Percentiles rank a stretch among this genome's conserved stretches.
Evolutionary conservation across 352 stramenopile species (phyloP).

Genomic region (Phytophthora fragariae): DNA sequence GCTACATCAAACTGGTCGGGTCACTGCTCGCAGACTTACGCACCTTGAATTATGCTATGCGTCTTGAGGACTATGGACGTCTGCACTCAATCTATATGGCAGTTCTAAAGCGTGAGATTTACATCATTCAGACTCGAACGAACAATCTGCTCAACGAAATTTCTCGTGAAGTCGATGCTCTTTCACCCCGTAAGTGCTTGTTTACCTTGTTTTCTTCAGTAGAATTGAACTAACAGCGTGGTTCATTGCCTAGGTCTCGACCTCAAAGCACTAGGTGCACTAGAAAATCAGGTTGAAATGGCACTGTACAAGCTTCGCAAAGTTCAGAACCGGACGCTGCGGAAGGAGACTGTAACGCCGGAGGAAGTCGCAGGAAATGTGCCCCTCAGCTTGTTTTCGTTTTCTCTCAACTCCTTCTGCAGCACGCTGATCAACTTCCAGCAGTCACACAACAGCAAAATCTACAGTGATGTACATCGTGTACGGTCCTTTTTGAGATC

Average conservation of each 20-base stretch:
- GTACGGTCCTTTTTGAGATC: conserved; percentile 53
- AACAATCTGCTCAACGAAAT: conserved; percentile 72
- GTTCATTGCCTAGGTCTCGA: conserved; percentile 47
- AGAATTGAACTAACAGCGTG: background rate
- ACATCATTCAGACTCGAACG: conserved; percentile 72
- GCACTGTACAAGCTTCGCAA: conserved; percentile 65
- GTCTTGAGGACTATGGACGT: conserved; percentile 65
- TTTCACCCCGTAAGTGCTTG: conserved; percentile 45
- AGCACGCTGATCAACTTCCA: conserved; percentile 74
- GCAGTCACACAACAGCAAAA: conserved; percentile 63
- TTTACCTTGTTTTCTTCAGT: background rate
- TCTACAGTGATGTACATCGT: conserved; percentile 51
- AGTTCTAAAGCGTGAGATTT: conserved; percentile 73
- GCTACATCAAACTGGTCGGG: conserved; percentile 63
- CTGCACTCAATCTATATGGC: conserved; percentile 74
- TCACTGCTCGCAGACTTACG: conserved; percentile 69
- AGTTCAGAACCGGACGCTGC: conserved; percentile 61
- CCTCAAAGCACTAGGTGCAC: conserved; percentile 43
- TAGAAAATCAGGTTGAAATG: conserved; percentile 72
- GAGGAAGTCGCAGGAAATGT: conserved; percentile 77
- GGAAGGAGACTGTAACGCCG: conserved; percentile 49
- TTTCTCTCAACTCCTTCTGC: conserved; percentile 82
- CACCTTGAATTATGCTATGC: conserved; percentile 72
- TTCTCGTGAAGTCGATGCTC: conserved; percentile 56
- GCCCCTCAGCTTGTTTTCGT: conserved; percentile 78